Evolutionary conservation across 2,329 filamentous ascomycete genomes (phyloP).

Genomic region (Parastagonospora avenae): DNA sequence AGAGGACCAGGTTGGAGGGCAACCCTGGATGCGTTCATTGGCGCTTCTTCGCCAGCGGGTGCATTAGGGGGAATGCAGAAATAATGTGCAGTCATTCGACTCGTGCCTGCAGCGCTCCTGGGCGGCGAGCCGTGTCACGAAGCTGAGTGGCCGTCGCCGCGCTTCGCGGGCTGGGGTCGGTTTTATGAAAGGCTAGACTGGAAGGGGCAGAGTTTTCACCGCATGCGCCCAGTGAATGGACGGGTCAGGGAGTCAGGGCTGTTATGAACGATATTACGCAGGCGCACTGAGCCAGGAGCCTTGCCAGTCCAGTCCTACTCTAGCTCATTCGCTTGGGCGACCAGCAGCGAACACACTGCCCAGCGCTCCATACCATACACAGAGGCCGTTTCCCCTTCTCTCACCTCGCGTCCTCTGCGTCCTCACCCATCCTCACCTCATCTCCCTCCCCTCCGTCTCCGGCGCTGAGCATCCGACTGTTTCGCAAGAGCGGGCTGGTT

Average conservation of each 20-base stretch:
- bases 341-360: conserved; percentile 4
- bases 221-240: conserved; percentile 21
- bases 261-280: conserved; percentile 29
- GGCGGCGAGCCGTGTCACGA: conserved; percentile 20
- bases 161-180: conserved; percentile 19
- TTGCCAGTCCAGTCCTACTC: neutral
- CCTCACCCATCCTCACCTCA: conserved; percentile 8
- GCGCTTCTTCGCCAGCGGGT: conserved; percentile 4
- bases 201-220: conserved; percentile 26
- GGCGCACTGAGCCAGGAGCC: conserved; percentile 11
- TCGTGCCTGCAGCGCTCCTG: conserved; percentile 32
- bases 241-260: conserved; percentile 5
- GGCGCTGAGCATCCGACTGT: conserved; percentile 23
- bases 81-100: conserved; percentile 14
- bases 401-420: conserved; percentile 4
- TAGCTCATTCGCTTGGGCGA: conserved; percentile 3
- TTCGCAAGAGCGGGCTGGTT: conserved; percentile 24
- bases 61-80: conserved; percentile 15
- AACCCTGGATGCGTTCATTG: conserved; percentile 34
- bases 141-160: conserved; percentile 25
- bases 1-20: conserved; percentile 22
- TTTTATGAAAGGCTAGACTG: conserved; percentile 24
- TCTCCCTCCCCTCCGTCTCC: conserved; percentile 14
- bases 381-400: conserved; percentile 12
- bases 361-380: conserved; percentile 8